Evolutionary conservation across 2,329 filamentous ascomycete species (phyloP).

Genomic region (Cladosporium oxysporum): DNA sequence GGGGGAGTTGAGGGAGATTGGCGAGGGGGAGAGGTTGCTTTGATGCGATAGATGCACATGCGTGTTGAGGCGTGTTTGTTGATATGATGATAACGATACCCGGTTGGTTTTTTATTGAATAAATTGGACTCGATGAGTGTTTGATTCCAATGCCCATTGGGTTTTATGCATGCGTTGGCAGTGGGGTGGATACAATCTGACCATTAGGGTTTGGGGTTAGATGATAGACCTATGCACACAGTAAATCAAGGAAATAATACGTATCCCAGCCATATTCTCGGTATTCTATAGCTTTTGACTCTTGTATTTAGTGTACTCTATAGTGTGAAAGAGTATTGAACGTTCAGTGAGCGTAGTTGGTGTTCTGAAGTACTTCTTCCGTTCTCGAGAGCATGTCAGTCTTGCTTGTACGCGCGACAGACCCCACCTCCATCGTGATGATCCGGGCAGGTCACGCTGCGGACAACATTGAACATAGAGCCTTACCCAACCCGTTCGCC

Average conservation of each 20-base stretch:
- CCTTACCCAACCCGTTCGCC: no score
- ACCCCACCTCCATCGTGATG: neutral
- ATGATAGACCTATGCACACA: no score
- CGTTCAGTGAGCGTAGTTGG: neutral
- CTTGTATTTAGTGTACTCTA: neutral
- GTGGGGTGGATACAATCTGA: neutral
- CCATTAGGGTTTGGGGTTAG: neutral
- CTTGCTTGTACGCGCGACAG: neutral
- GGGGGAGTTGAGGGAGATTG: slow-evolving; percentile 12
- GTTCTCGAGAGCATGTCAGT: neutral
- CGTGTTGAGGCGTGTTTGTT: neutral
- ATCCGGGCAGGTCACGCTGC: neutral
- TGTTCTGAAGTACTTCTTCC: neutral
- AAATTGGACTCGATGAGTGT: neutral
- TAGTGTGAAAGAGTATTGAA: neutral
- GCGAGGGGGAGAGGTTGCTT: slow-evolving; percentile 13
- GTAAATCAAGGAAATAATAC: neutral
- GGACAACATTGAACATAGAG: neutral
- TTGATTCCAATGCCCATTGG: neutral
- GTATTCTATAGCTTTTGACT: no score
- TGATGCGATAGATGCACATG: neutral
- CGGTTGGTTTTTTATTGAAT: neutral
- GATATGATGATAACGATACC: neutral
- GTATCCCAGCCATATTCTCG: neutral
- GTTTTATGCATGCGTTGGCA: neutral